Evolutionary conservation across 257 asterid genomes (phyloP).

Genomic region (Nicotiana undulata): DNA sequence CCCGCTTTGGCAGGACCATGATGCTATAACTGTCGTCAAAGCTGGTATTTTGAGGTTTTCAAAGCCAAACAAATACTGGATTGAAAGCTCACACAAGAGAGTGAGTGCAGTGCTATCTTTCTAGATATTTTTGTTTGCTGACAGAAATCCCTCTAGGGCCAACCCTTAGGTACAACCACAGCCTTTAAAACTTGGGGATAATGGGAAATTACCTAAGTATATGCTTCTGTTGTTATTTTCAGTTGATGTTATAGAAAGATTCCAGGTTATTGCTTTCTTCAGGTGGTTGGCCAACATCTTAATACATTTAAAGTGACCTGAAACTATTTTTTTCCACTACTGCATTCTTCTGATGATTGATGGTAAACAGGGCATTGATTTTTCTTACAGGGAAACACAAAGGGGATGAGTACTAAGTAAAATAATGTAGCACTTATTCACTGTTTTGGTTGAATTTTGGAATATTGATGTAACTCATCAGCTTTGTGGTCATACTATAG

Average conservation of each 20-base stretch:
- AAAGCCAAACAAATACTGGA: constrained; percentile 87
- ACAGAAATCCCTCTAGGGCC: too few species aligned
- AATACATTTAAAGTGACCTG: not conserved
- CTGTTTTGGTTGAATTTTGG: not conserved
- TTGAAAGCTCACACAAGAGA: constrained; percentile 85
- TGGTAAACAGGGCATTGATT: not conserved
- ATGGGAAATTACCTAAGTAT: not conserved
- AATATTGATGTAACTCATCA: not conserved
- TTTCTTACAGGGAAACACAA: not conserved
- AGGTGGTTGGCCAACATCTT: not conserved
- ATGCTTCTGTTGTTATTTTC: not conserved
- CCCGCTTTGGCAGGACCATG: constrained; percentile 50
- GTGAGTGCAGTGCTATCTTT: constrained; percentile 36
- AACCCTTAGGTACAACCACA: too few species aligned
- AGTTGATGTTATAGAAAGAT: not conserved
- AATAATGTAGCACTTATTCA: not conserved
- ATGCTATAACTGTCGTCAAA: constrained; percentile 55
- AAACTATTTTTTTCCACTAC: not conserved
- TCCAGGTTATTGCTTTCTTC: not conserved
- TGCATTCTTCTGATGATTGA: not conserved
- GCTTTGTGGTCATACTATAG: not conserved
- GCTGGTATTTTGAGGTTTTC: constrained; percentile 71
- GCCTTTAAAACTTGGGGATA: too few species aligned
- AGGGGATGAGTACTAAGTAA: not conserved
- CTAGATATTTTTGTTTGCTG: not conserved